These are phyloP conservation scores for Chalaropsis thielavioides DNA, from an alignment of 2,329 filamentous ascomycete genomes.

Conservation along the genomic window DNA sequence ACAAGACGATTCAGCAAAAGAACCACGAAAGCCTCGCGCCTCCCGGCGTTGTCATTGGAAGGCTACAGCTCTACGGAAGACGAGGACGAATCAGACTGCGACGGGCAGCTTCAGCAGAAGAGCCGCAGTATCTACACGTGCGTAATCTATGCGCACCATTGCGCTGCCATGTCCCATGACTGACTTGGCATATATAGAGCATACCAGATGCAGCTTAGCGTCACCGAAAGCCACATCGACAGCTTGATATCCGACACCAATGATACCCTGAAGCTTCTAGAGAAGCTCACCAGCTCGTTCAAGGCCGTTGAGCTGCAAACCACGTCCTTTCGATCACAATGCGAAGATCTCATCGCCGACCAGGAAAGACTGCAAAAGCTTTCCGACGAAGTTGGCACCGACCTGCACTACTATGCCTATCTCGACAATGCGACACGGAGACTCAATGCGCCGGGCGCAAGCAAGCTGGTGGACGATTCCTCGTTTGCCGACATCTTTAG, in stretches of 20 bases:
- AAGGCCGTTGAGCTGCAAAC: conserved; percentile 78
- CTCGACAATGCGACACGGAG: conserved; percentile 79
- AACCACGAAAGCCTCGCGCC: conserved; percentile 12
- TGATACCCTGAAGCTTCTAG: conserved; percentile 59
- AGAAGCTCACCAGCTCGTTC: conserved; percentile 72
- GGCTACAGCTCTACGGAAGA: conserved; percentile 11
- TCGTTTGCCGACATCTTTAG: conserved; percentile 79
- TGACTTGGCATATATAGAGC: conserved; percentile 31
- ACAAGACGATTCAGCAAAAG: background rate
- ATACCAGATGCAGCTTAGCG: conserved; percentile 66
- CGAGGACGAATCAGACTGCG: conserved; percentile 34
- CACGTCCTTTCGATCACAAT: conserved; percentile 82
- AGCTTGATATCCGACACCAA: conserved; percentile 64
- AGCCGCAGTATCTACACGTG: conserved; percentile 33
- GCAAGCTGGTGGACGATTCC: conserved; percentile 67
- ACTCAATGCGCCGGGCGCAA: conserved; percentile 81
- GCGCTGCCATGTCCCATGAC: background rate
- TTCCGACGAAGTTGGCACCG: conserved; percentile 71
- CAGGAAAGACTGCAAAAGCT: conserved; percentile 66
- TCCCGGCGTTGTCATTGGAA: conserved; percentile 12
- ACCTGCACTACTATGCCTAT: conserved; percentile 89
- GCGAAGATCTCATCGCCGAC: conserved; percentile 71
- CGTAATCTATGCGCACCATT: conserved; percentile 22
- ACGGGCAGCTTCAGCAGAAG: conserved; percentile 42
- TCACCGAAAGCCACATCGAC: conserved; percentile 71